Evolutionary conservation across 2,329 filamentous ascomycete species (phyloP).

Genomic region (Leptographium procerum): DNA sequence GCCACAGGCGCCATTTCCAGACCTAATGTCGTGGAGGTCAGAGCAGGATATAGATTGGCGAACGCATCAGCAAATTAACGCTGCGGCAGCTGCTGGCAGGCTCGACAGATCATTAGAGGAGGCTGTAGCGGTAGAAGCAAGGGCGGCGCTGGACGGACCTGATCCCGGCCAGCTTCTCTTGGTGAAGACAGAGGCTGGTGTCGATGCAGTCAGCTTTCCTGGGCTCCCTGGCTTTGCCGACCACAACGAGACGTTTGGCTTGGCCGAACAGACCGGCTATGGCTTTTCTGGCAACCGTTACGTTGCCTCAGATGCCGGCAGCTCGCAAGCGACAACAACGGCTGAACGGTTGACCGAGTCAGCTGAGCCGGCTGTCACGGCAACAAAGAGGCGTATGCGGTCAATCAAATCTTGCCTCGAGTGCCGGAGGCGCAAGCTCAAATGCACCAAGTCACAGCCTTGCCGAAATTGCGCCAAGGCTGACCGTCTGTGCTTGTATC

Average conservation of each 20-base stretch:
- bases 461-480: slow-evolving; percentile 55
- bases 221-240: background rate
- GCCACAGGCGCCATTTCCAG: too few relatives aligned
- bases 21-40: too few relatives aligned
- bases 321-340: background rate
- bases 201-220: background rate
- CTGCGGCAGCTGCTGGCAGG: background rate
- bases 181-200: background rate
- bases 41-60: background rate
- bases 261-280: background rate
- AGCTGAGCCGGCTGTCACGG: background rate
- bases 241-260: background rate
- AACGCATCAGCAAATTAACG: background rate
- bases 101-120: background rate
- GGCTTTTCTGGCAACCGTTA: background rate
- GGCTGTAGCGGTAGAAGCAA: background rate
- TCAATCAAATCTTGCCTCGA: slow-evolving; percentile 60
- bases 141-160: too few relatives aligned
- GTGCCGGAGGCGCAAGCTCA: slow-evolving; percentile 64
- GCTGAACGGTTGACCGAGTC: background rate
- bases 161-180: background rate
- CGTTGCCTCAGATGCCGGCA: background rate
- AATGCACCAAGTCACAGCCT: slow-evolving; percentile 63
- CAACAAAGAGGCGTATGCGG: slow-evolving; percentile 39
- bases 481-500: slow-evolving; percentile 46